phyloP scores from a whole-genome alignment of 73 alveolate genomes.

The Paramecium biaurelia region DNA sequence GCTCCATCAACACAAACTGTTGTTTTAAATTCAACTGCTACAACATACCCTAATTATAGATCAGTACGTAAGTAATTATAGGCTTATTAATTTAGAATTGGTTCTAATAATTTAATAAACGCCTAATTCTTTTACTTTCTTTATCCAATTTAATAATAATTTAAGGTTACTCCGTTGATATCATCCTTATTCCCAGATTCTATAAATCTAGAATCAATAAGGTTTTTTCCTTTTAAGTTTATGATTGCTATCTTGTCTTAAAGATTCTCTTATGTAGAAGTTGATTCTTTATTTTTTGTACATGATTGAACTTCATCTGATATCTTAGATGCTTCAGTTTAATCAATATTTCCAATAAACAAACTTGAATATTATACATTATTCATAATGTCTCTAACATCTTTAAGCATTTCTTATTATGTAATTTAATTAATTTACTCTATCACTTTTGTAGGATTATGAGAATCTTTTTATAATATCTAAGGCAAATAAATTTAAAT shows the following conservation, averaged over 20 bases:
- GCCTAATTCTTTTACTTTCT: conserved; percentile 5
- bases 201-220: background rate
- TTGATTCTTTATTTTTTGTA: background rate
- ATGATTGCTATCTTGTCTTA: background rate
- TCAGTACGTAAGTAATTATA: background rate
- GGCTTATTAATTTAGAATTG: background rate
- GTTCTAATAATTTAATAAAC: background rate
- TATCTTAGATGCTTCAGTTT: background rate
- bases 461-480: background rate
- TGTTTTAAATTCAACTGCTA: background rate
- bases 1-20: background rate
- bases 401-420: background rate
- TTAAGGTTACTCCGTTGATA: conserved; percentile 12
- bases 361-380: background rate
- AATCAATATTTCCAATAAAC: conserved; percentile 22
- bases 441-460: background rate
- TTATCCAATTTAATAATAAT: conserved; percentile 45
- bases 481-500: background rate
- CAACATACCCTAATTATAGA: background rate
- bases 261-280: background rate
- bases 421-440: background rate
- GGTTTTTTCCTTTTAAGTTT: background rate
- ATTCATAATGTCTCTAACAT: background rate
- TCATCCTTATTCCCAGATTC: background rate
- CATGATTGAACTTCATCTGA: background rate